A percentile compares a stretch with the other conserved stretches of the same genome.
phyloP scores from a whole-genome alignment of 2,329 filamentous ascomycete species.

The Aureobasidium sp. region DNA sequence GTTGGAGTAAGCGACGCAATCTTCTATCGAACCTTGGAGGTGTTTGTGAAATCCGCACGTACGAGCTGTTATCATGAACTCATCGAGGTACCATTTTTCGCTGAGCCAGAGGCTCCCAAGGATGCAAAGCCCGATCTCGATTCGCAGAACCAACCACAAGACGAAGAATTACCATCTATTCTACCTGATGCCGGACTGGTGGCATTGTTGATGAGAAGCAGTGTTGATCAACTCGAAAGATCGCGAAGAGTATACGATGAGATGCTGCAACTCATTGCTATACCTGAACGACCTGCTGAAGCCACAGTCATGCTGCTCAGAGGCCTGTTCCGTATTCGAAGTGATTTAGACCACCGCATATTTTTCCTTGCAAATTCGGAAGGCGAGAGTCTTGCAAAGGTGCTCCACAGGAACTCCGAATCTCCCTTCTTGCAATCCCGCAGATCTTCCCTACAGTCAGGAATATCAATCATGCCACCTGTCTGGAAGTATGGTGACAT shows the following conservation, averaged over 20 bases:
- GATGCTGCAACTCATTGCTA: conserved; percentile 20
- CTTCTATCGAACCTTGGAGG: not conserved
- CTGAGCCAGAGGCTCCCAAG: not conserved
- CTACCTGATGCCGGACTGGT: conserved; percentile 12
- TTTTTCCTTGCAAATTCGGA: conserved; percentile 64
- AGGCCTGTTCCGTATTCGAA: conserved; percentile 66
- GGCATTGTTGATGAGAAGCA: conserved; percentile 13
- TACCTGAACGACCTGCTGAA: conserved; percentile 24
- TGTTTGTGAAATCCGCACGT: conserved; percentile 5
- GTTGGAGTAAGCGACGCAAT: not conserved
- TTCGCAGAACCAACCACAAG: not conserved
- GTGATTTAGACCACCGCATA: conserved; percentile 70
- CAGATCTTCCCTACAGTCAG: conserved; percentile 10
- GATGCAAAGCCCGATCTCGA: not conserved
- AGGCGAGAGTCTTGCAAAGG: conserved; percentile 61
- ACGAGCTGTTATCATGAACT: not conserved
- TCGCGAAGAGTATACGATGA: conserved; percentile 18
- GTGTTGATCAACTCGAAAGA: conserved; percentile 8
- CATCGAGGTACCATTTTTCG: not conserved
- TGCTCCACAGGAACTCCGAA: conserved; percentile 35
- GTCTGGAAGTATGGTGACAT: conserved; percentile 51
- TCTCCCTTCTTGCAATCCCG: conserved; percentile 1
- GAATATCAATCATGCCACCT: conserved; percentile 20
- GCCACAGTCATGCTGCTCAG: conserved; percentile 21
- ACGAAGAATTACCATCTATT: conserved; percentile 4